Percentiles rank a stretch among this genome's conserved stretches.
Conservation (phyloP, 2,329 filamentous ascomycete genomes). For the Pezicula radicicola region DNA sequence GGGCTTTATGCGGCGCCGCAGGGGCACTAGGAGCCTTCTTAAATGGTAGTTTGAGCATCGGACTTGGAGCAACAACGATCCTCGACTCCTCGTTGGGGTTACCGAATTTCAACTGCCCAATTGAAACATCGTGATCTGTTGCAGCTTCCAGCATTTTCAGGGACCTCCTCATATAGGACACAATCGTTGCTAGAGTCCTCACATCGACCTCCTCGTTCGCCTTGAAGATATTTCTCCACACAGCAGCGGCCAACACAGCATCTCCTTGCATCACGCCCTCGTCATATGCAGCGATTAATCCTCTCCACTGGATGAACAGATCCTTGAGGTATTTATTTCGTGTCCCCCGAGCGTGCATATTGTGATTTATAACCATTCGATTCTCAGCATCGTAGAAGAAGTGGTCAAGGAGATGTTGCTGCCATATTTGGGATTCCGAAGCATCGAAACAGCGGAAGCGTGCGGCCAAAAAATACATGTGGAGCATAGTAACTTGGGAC, state of each 20-base stretch:
- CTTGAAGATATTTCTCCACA: constrained; percentile 95
- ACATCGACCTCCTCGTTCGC: constrained; percentile 62
- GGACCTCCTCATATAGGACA: constrained; percentile 59
- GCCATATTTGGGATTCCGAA: constrained; percentile 70
- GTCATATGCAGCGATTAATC: constrained; percentile 78
- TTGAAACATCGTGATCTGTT: constrained; percentile 47
- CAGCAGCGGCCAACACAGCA: constrained; percentile 72
- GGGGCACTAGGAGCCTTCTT: constrained; percentile 15
- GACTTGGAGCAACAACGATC: constrained; percentile 34
- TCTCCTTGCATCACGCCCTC: constrained; percentile 77
- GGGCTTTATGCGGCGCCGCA: too few species aligned
- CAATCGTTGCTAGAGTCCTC: constrained; percentile 56
- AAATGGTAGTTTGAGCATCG: constrained; percentile 33
- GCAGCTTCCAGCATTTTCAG: constrained; percentile 50
- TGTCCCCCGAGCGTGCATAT: constrained; percentile 55
- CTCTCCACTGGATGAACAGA: constrained; percentile 90
- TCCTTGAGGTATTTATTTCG: constrained; percentile 76
- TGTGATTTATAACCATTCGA: constrained; percentile 78
- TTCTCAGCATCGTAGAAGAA: constrained; percentile 90
- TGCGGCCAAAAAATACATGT: constrained; percentile 88
- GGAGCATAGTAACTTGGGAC: constrained; percentile 93
- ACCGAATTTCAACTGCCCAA: constrained; percentile 47
- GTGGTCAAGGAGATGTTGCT: constrained; percentile 89
- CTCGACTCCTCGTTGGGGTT: constrained; percentile 36
- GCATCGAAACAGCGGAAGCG: constrained; percentile 76